A percentile compares a stretch with the other conserved stretches of the same genome.
phyloP scores from a whole-genome alignment of 768 basidiomycete genomes.

The Psilocybe subaeruginosa region DNA sequence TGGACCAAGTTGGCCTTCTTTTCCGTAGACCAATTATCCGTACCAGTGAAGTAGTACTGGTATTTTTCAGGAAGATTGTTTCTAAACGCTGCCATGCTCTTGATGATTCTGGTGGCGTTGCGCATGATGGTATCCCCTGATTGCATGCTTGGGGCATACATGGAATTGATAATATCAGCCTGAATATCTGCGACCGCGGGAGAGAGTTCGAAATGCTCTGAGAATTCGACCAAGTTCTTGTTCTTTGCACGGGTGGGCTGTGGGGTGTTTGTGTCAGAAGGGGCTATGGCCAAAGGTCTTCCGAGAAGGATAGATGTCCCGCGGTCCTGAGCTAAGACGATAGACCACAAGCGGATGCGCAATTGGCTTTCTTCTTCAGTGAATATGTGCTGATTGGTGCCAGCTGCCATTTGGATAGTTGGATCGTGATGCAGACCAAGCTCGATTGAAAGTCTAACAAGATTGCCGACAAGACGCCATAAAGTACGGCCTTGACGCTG shows the following conservation, averaged over 20 bases:
- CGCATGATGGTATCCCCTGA: slow-evolving; percentile 71
- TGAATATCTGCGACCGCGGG: slow-evolving; percentile 82
- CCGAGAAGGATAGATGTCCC: slow-evolving; percentile 88
- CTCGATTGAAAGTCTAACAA: slow-evolving; percentile 82
- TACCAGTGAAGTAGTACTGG: slow-evolving; percentile 76
- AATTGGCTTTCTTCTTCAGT: slow-evolving; percentile 77
- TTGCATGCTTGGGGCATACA: slow-evolving; percentile 79
- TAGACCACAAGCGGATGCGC: slow-evolving; percentile 84
- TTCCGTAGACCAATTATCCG: slow-evolving; percentile 73
- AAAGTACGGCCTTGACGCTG: slow-evolving; percentile 88
- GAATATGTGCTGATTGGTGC: slow-evolving; percentile 50
- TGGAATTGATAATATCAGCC: slow-evolving; percentile 86
- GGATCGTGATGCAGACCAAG: slow-evolving; percentile 89
- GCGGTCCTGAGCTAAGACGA: slow-evolving; percentile 84
- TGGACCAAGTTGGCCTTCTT: slow-evolving; percentile 67
- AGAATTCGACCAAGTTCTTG: slow-evolving; percentile 50
- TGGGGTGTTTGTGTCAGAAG: slow-evolving; percentile 84
- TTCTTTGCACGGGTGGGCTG: slow-evolving; percentile 57
- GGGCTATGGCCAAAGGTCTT: slow-evolving; percentile 80
- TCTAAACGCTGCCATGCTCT: slow-evolving; percentile 73
- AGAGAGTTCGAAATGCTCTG: slow-evolving; percentile 80
- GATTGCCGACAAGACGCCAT: slow-evolving; percentile 86
- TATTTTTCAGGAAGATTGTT: slow-evolving; percentile 72
- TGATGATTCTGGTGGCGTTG: slow-evolving; percentile 79
- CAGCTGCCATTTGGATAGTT: slow-evolving; percentile 54